Evolutionary conservation across 1,139 yeast species (phyloP), one percentile per base, ranked within the genome.

Genomic region (Lodderomyces theae): DNA sequence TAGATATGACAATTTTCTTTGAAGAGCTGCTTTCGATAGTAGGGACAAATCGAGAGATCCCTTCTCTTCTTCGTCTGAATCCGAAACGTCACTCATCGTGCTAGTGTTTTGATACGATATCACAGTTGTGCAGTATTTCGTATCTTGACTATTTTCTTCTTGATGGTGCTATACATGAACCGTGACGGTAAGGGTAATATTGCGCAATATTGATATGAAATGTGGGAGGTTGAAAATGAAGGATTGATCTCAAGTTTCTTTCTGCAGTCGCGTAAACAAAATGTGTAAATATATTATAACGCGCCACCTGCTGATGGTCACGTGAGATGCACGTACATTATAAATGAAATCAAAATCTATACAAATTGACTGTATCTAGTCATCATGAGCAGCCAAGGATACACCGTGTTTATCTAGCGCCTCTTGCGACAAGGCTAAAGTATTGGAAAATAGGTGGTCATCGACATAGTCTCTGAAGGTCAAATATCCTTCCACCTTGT

Each of bases 401-500:
- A 13, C 33, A 18, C 51, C 52, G 32, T 36, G 41, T 28, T 42
- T 32, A 4, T 41, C 16, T 11, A 43, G 34, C 15, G 46, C 52
- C 7, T 35, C 38, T 1, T 26, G 35, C 1, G 45, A 17, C n/a
- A 47, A 37, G 7, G 34, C 17, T 9, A 39, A n/a, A 15, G 39
- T 34, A 16, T 42, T 41, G 1, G 49, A 35, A 11, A 35, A 47
- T 5, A 34, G 5, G 5, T 40, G 24, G 16, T 45, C 46, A 30
- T 47, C 45, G 10, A 24, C 37, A 28, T 49, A 46, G 23, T 45
- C 44, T 3, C 44, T 38, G 25, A 36, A 51, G 8, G 51, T 56
- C 43, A 57, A 57, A 46, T 57, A 57, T 13, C 59, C 61, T 49
- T 54, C 50, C 26, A 50, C 49, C 29, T 37, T 29, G 7, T 42